These are phyloP conservation scores for Mycena indigotica DNA, from an alignment of 768 basidiomycete genomes.

Conservation along the genomic window DNA sequence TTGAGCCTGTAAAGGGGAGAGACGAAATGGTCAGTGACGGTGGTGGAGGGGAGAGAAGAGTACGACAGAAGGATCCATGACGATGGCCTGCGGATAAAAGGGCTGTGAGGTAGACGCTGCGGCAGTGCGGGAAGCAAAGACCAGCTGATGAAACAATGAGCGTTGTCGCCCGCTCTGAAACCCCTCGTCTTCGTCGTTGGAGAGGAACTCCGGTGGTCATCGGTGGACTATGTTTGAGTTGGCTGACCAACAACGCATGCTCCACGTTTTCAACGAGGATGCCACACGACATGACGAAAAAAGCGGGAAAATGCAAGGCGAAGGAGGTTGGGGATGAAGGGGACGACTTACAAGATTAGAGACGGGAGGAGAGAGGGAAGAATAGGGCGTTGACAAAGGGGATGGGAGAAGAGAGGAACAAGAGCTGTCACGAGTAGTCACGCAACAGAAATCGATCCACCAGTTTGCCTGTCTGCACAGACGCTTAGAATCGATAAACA, in stretches of 20 bases:
- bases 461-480: too few relatives aligned
- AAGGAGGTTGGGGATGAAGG: slow-evolving; percentile 17
- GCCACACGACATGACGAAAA: background rate
- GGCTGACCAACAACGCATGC: background rate
- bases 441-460: background rate
- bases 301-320: background rate
- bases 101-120: slow-evolving; percentile 3
- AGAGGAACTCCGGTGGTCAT: background rate
- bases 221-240: background rate
- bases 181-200: background rate
- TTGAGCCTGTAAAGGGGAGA: slow-evolving; percentile 23
- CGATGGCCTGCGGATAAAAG: background rate
- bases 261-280: background rate
- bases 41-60: slow-evolving; percentile 16
- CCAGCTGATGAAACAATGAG: slow-evolving; percentile 6
- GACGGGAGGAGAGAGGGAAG: slow-evolving; percentile 19
- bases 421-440: slow-evolving; percentile 28
- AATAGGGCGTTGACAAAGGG: slow-evolving; percentile 18
- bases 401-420: slow-evolving; percentile 23
- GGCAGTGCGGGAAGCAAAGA: slow-evolving; percentile 2
- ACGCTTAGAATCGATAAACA: background rate
- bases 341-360: slow-evolving; percentile 4
- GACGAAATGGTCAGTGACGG: slow-evolving; percentile 12
- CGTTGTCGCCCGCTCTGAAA: background rate
- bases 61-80: slow-evolving; percentile 15